phyloP scores from a whole-genome alignment of 2,329 filamentous ascomycete species.

The Paecilomyces sp. region DNA sequence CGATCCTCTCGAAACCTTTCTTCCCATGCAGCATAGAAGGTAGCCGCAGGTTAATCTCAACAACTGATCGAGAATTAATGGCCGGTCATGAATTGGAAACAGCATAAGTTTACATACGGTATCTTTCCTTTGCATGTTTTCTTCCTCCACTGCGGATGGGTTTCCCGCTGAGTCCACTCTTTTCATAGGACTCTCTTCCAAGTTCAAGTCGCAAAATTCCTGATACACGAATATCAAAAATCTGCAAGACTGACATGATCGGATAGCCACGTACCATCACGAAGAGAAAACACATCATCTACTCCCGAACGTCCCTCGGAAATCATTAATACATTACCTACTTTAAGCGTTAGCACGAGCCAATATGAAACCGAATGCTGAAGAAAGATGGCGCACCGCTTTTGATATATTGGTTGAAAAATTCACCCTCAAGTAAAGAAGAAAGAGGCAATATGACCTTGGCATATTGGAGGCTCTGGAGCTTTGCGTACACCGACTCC shows the following conservation, averaged over 20 bases:
- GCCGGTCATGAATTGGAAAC: conserved; percentile 8
- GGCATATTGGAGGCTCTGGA: conserved; percentile 48
- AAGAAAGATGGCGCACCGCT: conserved; percentile 44
- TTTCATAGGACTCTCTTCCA: conserved; percentile 74
- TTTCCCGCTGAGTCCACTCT: conserved; percentile 70
- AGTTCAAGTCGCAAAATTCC: conserved; percentile 69
- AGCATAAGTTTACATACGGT: conserved; percentile 46
- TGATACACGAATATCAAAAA: conserved; percentile 21
- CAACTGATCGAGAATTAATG: conserved; percentile 42
- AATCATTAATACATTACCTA: conserved; percentile 75
- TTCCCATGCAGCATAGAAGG: conserved; percentile 76
- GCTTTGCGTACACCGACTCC: conserved; percentile 42
- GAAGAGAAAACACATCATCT: conserved; percentile 66
- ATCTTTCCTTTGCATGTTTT: conserved; percentile 64
- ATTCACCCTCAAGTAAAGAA: conserved; percentile 64
- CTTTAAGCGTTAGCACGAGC: conserved; percentile 1
- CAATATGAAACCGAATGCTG: neutral
- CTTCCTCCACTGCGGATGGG: conserved; percentile 51
- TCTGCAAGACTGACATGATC: neutral
- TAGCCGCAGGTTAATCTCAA: conserved; percentile 67
- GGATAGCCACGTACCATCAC: conserved; percentile 48
- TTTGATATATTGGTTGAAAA: conserved; percentile 83
- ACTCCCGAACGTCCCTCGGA: conserved; percentile 66
- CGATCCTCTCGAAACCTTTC: conserved; percentile 70
- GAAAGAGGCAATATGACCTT: conserved; percentile 65